Conservation (phyloP, 2,329 filamentous ascomycete species). For the Daldinia eschscholtzii region DNA sequence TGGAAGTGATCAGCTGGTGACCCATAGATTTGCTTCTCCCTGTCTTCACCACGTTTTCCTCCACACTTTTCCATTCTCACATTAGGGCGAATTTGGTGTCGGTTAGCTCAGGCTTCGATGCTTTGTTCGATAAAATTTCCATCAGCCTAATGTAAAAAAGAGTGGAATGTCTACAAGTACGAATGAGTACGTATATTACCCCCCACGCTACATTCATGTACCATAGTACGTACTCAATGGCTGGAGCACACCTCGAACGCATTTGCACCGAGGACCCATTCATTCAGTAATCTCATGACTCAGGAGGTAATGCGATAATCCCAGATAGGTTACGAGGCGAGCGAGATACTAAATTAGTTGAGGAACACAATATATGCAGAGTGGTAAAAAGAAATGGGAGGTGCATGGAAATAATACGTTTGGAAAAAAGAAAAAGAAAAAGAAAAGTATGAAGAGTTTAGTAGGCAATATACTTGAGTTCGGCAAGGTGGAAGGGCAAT, state of each 20-base stretch:
- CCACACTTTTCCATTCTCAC: slow-evolving; percentile 38
- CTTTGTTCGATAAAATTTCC: slow-evolving; percentile 40
- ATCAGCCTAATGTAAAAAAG: slow-evolving; percentile 40
- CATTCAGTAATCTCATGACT: slow-evolving; percentile 8
- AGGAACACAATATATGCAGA: neutral
- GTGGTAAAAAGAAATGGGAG: neutral
- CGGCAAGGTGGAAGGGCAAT: slow-evolving; percentile 7
- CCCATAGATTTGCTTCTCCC: slow-evolving; percentile 29
- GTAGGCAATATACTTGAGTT: slow-evolving; percentile 10
- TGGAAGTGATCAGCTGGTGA: slow-evolving; percentile 38
- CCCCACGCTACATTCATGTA: slow-evolving; percentile 35
- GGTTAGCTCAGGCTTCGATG: slow-evolving; percentile 41
- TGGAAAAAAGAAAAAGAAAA: slow-evolving; percentile 2
- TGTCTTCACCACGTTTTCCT: slow-evolving; percentile 42
- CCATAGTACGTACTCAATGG: neutral
- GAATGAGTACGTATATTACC: slow-evolving; percentile 21
- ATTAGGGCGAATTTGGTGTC: slow-evolving; percentile 28
- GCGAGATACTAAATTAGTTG: neutral
- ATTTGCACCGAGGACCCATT: slow-evolving; percentile 29
- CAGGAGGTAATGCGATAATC: neutral
- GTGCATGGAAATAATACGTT: neutral
- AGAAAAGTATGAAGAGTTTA: slow-evolving; percentile 11
- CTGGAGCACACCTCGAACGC: slow-evolving; percentile 24
- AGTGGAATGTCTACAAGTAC: slow-evolving; percentile 19
- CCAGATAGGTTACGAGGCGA: neutral